These are phyloP conservation scores for Phytophthora litchii DNA, from an alignment of 352 stramenopile genomes.

Conservation along the genomic window DNA sequence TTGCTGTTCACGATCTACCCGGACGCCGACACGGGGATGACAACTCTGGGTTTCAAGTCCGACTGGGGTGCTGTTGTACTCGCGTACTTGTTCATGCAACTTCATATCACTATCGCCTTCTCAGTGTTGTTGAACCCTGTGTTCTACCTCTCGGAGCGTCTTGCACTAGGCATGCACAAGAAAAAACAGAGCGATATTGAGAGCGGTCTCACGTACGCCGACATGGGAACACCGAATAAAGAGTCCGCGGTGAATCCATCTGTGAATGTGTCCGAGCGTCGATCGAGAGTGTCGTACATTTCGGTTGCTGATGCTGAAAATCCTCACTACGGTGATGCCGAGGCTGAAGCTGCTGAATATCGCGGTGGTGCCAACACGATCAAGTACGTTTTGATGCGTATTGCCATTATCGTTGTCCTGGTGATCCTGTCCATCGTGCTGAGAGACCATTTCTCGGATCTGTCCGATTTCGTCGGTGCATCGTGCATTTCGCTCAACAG, in stretches of 20 bases:
- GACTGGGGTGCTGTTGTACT: slow-evolving; percentile 41
- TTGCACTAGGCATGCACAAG: slow-evolving; percentile 59
- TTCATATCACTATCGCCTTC: slow-evolving; percentile 41
- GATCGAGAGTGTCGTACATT: slow-evolving; percentile 35
- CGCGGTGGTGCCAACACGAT: slow-evolving; percentile 32
- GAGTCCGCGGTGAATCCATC: slow-evolving; percentile 28
- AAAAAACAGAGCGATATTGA: slow-evolving; percentile 41
- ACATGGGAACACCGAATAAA: slow-evolving; percentile 26
- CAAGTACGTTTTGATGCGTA: slow-evolving; percentile 52
- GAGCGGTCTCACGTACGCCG: slow-evolving; percentile 29
- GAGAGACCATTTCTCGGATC: slow-evolving; percentile 48
- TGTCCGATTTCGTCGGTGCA: slow-evolving; percentile 60
- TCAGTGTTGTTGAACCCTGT: slow-evolving; percentile 45
- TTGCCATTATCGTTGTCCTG: slow-evolving; percentile 46
- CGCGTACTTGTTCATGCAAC: slow-evolving; percentile 46
- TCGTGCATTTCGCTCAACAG: slow-evolving; percentile 57
- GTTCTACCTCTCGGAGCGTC: slow-evolving; percentile 51
- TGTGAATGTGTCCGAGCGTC: slow-evolving; percentile 31
- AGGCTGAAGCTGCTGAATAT: slow-evolving; percentile 45
- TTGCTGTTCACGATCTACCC: slow-evolving; percentile 67
- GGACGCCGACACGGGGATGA: slow-evolving; percentile 27
- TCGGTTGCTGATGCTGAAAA: slow-evolving; percentile 36
- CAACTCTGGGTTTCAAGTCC: slow-evolving; percentile 43
- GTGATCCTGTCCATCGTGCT: slow-evolving; percentile 34
- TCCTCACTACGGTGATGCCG: slow-evolving; percentile 30